phyloP scores from a whole-genome alignment of 441 rosid species.

The Populus hybrid region DNA sequence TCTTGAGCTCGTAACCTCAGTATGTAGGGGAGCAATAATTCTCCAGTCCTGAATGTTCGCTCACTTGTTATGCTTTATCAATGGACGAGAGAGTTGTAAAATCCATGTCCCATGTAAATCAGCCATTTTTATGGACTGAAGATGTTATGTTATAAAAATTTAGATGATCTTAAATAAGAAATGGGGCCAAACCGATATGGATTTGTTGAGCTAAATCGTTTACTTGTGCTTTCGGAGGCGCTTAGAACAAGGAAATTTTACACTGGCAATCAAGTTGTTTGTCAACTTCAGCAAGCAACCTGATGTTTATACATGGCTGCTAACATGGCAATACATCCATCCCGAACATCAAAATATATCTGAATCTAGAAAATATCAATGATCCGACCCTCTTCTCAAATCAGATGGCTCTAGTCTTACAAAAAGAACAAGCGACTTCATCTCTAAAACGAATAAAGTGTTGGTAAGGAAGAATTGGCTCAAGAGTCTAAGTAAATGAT shows the following conservation, averaged over 20 bases:
- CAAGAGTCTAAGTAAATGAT: neutral
- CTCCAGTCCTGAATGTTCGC: neutral
- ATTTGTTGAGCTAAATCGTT: neutral
- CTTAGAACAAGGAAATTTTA: neutral
- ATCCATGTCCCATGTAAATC: neutral
- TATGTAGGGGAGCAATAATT: no score
- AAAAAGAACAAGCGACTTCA: neutral
- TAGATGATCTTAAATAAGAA: neutral
- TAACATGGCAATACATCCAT: neutral
- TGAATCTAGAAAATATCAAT: neutral
- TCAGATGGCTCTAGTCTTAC: neutral
- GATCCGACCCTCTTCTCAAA: neutral
- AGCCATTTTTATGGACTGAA: neutral
- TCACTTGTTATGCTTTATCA: no score
- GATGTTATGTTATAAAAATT: neutral
- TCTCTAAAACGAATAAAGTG: neutral
- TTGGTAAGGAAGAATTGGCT: neutral
- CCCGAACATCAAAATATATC: neutral
- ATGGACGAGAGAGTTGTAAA: no score
- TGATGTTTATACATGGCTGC: neutral
- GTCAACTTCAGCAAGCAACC: neutral
- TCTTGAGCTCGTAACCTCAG: no score
- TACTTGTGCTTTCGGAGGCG: neutral
- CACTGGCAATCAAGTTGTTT: neutral
- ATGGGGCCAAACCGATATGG: neutral